Conservation (phyloP, 1,284 basidiomycete genomes). For the Pseudozyma hubeiensis region DNA sequence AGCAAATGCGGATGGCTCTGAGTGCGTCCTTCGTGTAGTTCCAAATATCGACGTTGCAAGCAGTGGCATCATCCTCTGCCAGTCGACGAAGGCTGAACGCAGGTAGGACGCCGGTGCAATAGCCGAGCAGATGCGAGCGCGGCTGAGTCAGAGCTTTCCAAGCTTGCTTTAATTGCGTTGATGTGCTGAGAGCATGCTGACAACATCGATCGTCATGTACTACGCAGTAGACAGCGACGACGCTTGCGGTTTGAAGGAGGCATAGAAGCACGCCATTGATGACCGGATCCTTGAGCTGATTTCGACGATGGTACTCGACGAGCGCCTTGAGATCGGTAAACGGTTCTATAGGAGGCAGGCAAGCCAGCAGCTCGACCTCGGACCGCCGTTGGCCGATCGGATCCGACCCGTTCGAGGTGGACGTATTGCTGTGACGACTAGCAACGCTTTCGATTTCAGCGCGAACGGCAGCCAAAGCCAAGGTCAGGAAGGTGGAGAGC, state of each 20-base stretch:
- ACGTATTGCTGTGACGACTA: not conserved
- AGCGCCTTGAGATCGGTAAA: conserved; percentile 25
- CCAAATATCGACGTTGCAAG: conserved; percentile 22
- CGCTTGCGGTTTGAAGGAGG: conserved; percentile 34
- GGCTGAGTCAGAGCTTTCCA: conserved; percentile 23
- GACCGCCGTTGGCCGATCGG: not conserved
- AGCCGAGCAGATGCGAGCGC: conserved; percentile 33
- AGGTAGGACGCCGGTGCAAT: conserved; percentile 41
- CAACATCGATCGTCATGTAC: not conserved
- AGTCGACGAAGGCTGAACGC: conserved; percentile 23
- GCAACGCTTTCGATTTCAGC: conserved; percentile 35
- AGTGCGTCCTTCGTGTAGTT: conserved; percentile 17
- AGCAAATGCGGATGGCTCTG: conserved; percentile 32
- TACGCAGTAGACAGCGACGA: conserved; percentile 27
- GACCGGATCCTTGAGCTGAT: conserved; percentile 26
- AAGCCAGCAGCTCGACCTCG: conserved; percentile 33
- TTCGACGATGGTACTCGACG: conserved; percentile 29
- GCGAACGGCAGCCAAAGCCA: conserved; percentile 33
- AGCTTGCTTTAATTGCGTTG: conserved; percentile 4
- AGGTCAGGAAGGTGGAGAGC: conserved; percentile 33
- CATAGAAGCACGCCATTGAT: conserved; percentile 47
- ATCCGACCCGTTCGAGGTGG: not conserved
- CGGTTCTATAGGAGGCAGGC: conserved; percentile 33
- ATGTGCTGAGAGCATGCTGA: not conserved
- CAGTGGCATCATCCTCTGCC: not conserved